A percentile compares a stretch with the other conserved stretches of the same genome.
phyloP scores from a whole-genome alignment of 179 eudicot genomes.

The Patellifolia procumbens region DNA sequence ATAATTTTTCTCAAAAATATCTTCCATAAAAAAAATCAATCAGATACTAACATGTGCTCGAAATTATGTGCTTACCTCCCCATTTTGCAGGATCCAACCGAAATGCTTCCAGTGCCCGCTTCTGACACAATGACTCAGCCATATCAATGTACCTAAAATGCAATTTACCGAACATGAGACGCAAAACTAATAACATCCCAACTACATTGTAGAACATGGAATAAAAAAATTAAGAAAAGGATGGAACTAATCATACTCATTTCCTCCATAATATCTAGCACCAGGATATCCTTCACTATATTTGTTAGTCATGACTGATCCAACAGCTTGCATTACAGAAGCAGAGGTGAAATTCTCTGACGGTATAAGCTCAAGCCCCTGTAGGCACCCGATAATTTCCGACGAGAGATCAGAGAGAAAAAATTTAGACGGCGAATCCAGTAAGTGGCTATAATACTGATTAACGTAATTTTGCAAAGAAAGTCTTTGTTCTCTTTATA shows the following conservation, averaged over 20 bases:
- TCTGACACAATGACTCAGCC: conserved; percentile 95
- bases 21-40: too few relatives aligned
- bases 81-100: conserved; percentile 95
- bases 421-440: background rate
- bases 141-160: conserved; percentile 83
- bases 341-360: conserved; percentile 95
- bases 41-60: too few relatives aligned
- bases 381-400: conserved; percentile 13
- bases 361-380: conserved; percentile 98
- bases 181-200: background rate
- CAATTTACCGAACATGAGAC: background rate
- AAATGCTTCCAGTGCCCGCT: conserved; percentile 94
- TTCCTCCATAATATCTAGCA: conserved; percentile 99
- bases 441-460: background rate
- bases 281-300: conserved; percentile 99
- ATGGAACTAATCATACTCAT: conserved; percentile 61
- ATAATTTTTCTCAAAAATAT: background rate
- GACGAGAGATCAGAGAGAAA: background rate
- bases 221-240: too few relatives aligned
- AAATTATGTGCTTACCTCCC: conserved; percentile 76
- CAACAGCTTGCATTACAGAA: conserved; percentile 99
- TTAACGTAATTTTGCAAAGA: background rate
- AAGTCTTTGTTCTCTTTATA: background rate
- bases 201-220: background rate
- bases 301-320: conserved; percentile 98